phyloP scores from a whole-genome alignment of 2,329 filamentous ascomycete species.

The Cadophora gregata region DNA sequence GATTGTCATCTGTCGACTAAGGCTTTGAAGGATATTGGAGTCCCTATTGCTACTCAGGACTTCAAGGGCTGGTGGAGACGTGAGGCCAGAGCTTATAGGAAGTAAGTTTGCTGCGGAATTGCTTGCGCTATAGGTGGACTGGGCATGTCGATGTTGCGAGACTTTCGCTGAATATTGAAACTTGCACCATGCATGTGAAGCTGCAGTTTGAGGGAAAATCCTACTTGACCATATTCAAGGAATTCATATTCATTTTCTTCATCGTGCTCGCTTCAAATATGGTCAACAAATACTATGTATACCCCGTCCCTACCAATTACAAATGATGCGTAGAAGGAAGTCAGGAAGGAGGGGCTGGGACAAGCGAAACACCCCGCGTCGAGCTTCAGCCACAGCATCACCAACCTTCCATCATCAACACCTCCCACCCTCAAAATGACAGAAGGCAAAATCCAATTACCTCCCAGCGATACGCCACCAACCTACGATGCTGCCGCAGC shows the following conservation, averaged over 20 bases:
- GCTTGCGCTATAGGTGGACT: neutral
- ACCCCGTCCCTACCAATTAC: too few relatives aligned
- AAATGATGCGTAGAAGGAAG: too few relatives aligned
- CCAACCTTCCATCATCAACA: neutral
- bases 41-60: slow-evolving; percentile 75
- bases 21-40: slow-evolving; percentile 72
- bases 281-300: too few relatives aligned
- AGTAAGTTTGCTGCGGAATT: slow-evolving; percentile 25
- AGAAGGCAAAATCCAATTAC: slow-evolving; percentile 23
- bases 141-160: neutral
- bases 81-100: slow-evolving; percentile 61
- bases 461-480: slow-evolving; percentile 33
- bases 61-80: slow-evolving; percentile 84
- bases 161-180: neutral
- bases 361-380: slow-evolving; percentile 8
- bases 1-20: slow-evolving; percentile 87
- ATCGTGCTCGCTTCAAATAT: too few relatives aligned
- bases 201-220: too few relatives aligned
- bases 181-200: neutral
- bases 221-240: too few relatives aligned
- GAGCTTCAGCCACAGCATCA: slow-evolving; percentile 9
- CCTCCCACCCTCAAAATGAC: slow-evolving; percentile 23
- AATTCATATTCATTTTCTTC: too few relatives aligned
- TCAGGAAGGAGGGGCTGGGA: too few relatives aligned
- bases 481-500: slow-evolving; percentile 38